phyloP scores from a whole-genome alignment of 2,329 filamentous ascomycete species.

The Sphaerostilbella broomeana region DNA sequence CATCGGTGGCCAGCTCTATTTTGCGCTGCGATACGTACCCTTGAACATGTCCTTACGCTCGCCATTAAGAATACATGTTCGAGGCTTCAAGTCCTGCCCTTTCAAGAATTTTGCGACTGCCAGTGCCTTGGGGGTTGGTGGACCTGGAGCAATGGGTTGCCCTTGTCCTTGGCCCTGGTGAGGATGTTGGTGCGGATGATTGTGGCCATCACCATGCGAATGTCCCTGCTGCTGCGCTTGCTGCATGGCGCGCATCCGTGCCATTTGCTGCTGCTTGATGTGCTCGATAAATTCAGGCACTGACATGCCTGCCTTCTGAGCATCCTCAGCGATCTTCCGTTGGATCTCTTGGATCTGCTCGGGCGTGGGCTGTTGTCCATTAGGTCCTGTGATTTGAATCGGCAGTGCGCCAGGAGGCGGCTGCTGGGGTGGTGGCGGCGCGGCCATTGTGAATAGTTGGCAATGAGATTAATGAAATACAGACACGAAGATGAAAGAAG shows the following conservation, averaged over 20 bases:
- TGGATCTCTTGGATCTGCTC: slow-evolving; percentile 85
- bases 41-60: slow-evolving; percentile 98
- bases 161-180: slow-evolving; percentile 41
- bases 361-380: slow-evolving; percentile 55
- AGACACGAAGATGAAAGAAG: too few species aligned
- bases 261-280: slow-evolving; percentile 50
- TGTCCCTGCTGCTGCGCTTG: slow-evolving; percentile 35
- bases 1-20: not conserved
- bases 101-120: slow-evolving; percentile 85
- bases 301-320: slow-evolving; percentile 75
- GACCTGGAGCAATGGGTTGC: slow-evolving; percentile 66
- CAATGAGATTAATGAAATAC: slow-evolving; percentile 5
- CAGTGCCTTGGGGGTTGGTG: slow-evolving; percentile 81
- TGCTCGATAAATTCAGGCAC: slow-evolving; percentile 77
- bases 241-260: slow-evolving; percentile 41
- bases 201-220: slow-evolving; percentile 25
- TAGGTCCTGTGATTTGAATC: slow-evolving; percentile 21
- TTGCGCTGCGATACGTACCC: slow-evolving; percentile 45
- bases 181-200: slow-evolving; percentile 27
- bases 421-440: slow-evolving; percentile 20
- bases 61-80: slow-evolving; percentile 89
- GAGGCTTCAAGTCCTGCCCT: slow-evolving; percentile 75
- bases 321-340: slow-evolving; percentile 73
- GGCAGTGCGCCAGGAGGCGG: slow-evolving; percentile 18
- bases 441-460: slow-evolving; percentile 21